Base-by-base conservation (phyloP, 1,284 basidiomycete species). In the Cutaneotrichosporon spelunceum region DNA sequence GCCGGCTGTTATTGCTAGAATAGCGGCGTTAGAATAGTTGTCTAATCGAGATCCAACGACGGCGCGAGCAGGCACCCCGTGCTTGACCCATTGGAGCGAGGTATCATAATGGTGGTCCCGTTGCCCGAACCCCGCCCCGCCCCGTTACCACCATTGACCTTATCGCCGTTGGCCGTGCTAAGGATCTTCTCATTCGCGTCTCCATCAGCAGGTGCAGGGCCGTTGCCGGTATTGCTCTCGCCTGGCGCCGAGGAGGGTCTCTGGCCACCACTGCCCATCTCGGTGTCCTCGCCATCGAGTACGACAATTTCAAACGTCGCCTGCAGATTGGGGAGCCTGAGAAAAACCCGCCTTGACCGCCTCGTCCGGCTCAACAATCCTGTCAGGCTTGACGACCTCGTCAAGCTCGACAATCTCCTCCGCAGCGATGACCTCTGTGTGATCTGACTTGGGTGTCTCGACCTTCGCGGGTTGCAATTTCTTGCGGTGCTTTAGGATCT, bases 401-500 rank as follows among this genome's bases (percentile, higher is more conserved):
- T 42, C 39, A 16, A n/a, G 2, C 50, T 33, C 30, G 16, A 29
- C 50, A 33, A 16, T 4, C 30, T 53, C 16, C n/a, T 50, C 19
- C 48, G 14, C 27, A 5, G 30, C 39, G 19, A 2, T 19, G 19
- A 24, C 23, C 9, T 19, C 30, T 34, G 47, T 8, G 30, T 44
- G 49, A 36, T 52, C 39, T 7, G 8, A 13, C 14, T n/a, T 21
- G 26, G 48, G 19, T 5, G 13, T 26, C 27, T 27, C 24, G 13
- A 29, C 48, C 27, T 23, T 36, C 13, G 26, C 48, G 0, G 26
- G 29, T 24, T 9, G 10, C 27, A 19, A 34, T 27, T 48, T 59
- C 42, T 63, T 57, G 57, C 69, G 65, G n/a, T 63, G 68, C 44
- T 63, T 61, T 19, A 66, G 33, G n/a, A 74, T 69, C 8, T 64